phyloP scores from a whole-genome alignment of 345 rosid species.

The Raphanus sativus region DNA sequence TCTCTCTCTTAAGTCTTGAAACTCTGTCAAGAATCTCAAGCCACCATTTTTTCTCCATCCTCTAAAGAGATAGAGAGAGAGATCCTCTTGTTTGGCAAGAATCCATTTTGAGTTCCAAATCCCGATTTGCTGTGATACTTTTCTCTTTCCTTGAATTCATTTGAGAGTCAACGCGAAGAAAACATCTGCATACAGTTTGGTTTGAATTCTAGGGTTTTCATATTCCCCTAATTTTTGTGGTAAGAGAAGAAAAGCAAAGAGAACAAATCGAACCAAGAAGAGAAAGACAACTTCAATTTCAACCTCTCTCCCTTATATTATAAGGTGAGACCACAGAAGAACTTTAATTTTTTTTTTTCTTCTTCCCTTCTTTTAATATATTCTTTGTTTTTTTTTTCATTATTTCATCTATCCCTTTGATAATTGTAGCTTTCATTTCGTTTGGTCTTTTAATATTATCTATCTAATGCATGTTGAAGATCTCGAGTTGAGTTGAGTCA shows the following conservation, averaged over 20 bases:
- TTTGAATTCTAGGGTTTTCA: constrained; percentile 36
- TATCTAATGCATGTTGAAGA: constrained; percentile 34
- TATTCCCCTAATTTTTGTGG: constrained; percentile 12
- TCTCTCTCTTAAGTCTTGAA: constrained; percentile 27
- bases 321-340: constrained; percentile 43
- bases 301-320: constrained; percentile 23
- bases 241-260: constrained; percentile 33
- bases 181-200: constrained; percentile 9
- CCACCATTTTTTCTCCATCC: constrained; percentile 38
- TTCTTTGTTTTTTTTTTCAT: constrained; percentile 21
- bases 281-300: constrained; percentile 30
- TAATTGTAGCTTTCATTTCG: constrained; percentile 40
- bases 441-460: constrained; percentile 31
- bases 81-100: constrained; percentile 35
- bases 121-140: constrained; percentile 38
- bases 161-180: constrained; percentile 19
- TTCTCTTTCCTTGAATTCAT: constrained; percentile 28
- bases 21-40: constrained; percentile 36
- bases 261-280: constrained; percentile 30
- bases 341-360: constrained; percentile 24
- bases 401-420: constrained; percentile 21
- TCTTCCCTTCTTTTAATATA: constrained; percentile 30
- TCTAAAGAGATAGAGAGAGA: constrained; percentile 31
- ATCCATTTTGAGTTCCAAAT: constrained; percentile 30
- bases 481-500: constrained; percentile 34